These are phyloP conservation scores for Phytophthora ohioensis DNA, from an alignment of 352 stramenopile species.

Conservation along the genomic window DNA sequence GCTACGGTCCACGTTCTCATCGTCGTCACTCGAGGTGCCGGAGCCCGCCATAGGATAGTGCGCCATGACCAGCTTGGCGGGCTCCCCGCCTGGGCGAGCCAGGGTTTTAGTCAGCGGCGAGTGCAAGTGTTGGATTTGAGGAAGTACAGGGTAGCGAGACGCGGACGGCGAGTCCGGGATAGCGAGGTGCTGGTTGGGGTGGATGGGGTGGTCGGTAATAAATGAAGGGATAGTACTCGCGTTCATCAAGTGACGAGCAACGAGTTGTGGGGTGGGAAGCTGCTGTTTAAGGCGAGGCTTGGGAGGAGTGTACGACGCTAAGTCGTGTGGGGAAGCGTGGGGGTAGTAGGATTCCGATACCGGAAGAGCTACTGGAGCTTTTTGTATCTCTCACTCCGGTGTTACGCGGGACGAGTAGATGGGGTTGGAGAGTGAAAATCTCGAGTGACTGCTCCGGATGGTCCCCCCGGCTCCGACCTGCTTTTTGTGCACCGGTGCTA, in stretches of 20 bases:
- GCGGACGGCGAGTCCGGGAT: conserved; percentile 30
- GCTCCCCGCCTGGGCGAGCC: conserved; percentile 30
- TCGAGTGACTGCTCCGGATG: conserved; percentile 41
- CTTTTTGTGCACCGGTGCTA: conserved; percentile 42
- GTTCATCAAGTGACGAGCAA: conserved; percentile 40
- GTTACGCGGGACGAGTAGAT: conserved; percentile 51
- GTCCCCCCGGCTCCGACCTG: conserved; percentile 27
- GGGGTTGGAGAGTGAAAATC: conserved; percentile 49
- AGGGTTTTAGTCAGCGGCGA: conserved; percentile 38
- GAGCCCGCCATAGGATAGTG: conserved; percentile 39
- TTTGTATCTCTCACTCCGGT: conserved; percentile 52
- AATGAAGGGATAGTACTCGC: conserved; percentile 53
- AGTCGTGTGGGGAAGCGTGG: conserved; percentile 32
- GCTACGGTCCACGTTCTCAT: conserved; percentile 40
- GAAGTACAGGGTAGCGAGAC: conserved; percentile 23
- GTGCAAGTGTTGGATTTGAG: conserved; percentile 40
- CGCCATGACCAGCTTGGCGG: conserved; percentile 28
- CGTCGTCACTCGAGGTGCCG: conserved; percentile 39
- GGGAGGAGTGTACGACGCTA: conserved; percentile 43
- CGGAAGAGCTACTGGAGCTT: conserved; percentile 51
- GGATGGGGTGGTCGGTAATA: conserved; percentile 40
- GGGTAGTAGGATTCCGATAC: conserved; percentile 51
- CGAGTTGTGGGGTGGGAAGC: conserved; percentile 42
- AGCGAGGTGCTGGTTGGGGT: conserved; percentile 14
- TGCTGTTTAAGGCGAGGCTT: conserved; percentile 29